Base-by-base conservation (phyloP, 129 eudicot genomes). In the Lactuca sativa region DNA sequence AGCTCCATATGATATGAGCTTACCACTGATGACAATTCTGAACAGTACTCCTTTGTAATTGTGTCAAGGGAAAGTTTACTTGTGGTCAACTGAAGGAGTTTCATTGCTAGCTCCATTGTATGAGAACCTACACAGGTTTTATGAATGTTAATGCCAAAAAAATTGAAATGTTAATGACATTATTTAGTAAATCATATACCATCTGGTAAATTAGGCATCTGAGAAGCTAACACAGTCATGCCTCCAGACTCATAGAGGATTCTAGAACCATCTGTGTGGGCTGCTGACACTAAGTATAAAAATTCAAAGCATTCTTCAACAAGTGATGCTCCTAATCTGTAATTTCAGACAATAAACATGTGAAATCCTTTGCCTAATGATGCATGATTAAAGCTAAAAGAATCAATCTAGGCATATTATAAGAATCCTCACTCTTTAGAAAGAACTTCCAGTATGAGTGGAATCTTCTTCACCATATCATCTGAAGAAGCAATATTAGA, bases 281-380 rank as follows among this genome's bases (percentile, higher is more conserved):
- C 84, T 48, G 72, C 54, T 7, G 88, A 75, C 62, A 86, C 95
- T 75, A 89, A 70, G 70, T 81, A 80, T 68, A 93, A 55, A 77
- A 93, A 76, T 55, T 93, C 98, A 37, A 72, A 90, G 83, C 97
- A 85, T 18, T 83, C 90, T 68, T 85, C 92, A 30, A 74, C 56
- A 67, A 82, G 67, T 13, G 85, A 40, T 63, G 81, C 56, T 60
- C 66, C 82, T 59, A 76, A 80, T 59, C 90, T 88, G 86, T 75
- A 81, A 40, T 34, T 41, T 53, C 38, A 78, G 34, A 73, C 13
- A 56, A 70, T 18, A 60, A 17, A 52, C 36, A 56, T 66, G 3
- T 57, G 47, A 38, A 33, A 69, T 37, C 15, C 17, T 51, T 72
- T 49, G 14, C 11, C 16, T 30, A 62, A 61, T 36, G 15, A 61